Evolutionary conservation across 108 stramenopile species (phyloP).

Genomic region (Pseudonitzschia multistriata): DNA sequence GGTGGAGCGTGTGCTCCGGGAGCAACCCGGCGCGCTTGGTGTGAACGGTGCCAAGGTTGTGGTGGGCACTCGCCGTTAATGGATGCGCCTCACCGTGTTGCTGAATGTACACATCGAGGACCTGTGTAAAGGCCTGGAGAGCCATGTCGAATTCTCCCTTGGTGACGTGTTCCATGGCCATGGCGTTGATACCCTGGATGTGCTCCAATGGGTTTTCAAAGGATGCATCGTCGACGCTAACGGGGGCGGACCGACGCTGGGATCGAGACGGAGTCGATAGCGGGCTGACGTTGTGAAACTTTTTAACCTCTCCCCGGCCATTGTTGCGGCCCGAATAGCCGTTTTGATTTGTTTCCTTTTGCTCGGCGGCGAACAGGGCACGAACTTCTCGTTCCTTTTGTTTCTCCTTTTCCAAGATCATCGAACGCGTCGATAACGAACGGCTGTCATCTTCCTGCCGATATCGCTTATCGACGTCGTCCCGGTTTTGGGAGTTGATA

Average conservation of each 20-base stretch:
- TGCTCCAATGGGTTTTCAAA: conserved; percentile 29
- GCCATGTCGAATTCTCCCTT: conserved; percentile 52
- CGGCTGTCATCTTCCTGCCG: neutral
- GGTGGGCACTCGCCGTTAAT: conserved; percentile 47
- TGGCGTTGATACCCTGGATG: conserved; percentile 41
- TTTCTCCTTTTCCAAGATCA: neutral
- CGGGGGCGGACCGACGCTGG: conserved; percentile 29
- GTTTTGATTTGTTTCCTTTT: neutral
- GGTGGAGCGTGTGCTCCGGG: conserved; percentile 32
- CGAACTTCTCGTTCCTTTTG: neutral
- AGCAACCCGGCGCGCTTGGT: conserved; percentile 45
- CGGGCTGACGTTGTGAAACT: neutral
- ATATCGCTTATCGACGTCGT: neutral
- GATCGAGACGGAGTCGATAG: neutral
- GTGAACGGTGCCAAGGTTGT: conserved; percentile 62
- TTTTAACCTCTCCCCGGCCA: neutral
- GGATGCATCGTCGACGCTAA: conserved; percentile 34
- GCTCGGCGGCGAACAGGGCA: neutral
- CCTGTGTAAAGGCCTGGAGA: conserved; percentile 40
- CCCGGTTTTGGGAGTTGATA: neutral
- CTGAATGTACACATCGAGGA: conserved; percentile 35
- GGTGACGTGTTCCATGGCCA: conserved; percentile 49
- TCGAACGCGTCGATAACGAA: neutral
- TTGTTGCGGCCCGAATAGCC: neutral
- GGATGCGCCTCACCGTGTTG: conserved; percentile 44